Percentiles rank a stretch among this genome's conserved stretches.
Evolutionary conservation across 179 eudicot species (phyloP).

Genomic region (Beta corolliflora): DNA sequence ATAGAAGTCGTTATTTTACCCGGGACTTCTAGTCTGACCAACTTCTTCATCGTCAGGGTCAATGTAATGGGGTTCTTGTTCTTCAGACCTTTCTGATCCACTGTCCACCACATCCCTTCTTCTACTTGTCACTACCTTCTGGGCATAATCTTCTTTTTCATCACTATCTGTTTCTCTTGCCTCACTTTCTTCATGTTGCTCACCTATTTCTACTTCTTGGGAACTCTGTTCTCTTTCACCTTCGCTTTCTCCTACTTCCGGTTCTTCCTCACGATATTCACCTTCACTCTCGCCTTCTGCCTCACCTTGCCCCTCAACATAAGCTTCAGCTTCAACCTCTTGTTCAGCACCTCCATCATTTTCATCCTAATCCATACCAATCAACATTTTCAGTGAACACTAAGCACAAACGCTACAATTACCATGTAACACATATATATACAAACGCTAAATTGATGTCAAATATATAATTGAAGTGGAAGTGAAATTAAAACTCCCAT

Average conservation of each 20-base stretch:
- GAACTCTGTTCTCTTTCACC: conserved; percentile 88
- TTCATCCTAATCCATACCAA: conserved; percentile 58
- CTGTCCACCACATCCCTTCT: conserved; percentile 75
- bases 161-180: conserved; percentile 82
- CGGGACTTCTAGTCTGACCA: conserved; percentile 71
- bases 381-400: neutral
- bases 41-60: conserved; percentile 94
- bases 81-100: conserved; percentile 91
- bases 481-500: neutral
- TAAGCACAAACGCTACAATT: neutral
- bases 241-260: conserved; percentile 71
- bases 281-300: conserved; percentile 82
- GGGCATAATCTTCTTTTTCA: conserved; percentile 64
- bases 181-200: conserved; percentile 82
- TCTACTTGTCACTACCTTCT: conserved; percentile 78
- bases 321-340: conserved; percentile 72
- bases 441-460: neutral
- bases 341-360: conserved; percentile 61
- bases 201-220: conserved; percentile 74
- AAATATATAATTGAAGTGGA: neutral
- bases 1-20: conserved; percentile 38
- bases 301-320: conserved; percentile 79
- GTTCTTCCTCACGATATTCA: conserved; percentile 66
- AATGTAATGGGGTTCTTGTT: conserved; percentile 58
- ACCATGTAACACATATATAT: neutral